These are phyloP conservation scores for Sclerotinia sclerotiorum DNA, from an alignment of 2,329 filamentous ascomycete genomes.

Conservation along the genomic window DNA sequence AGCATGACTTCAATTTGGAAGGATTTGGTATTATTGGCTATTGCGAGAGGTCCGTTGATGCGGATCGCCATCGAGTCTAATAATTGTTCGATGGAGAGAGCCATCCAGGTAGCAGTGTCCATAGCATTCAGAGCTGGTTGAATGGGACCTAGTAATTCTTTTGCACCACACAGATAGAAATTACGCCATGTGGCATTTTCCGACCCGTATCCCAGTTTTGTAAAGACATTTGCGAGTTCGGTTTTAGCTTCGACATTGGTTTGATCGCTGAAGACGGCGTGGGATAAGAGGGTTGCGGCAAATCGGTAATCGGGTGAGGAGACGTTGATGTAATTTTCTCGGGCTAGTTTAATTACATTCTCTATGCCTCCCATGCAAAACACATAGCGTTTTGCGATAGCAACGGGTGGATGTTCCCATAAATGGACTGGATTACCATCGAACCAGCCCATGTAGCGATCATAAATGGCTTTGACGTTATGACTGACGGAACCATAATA, in stretches of 20 bases:
- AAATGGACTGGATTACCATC: slow-evolving; percentile 41
- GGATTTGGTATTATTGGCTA: neutral
- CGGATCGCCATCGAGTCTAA: neutral
- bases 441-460: slow-evolving; percentile 38
- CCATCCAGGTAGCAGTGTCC: neutral
- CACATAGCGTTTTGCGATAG: slow-evolving; percentile 40
- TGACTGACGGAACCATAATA: slow-evolving; percentile 44
- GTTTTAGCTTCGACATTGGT: neutral
- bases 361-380: slow-evolving; percentile 43
- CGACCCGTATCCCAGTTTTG: slow-evolving; percentile 42
- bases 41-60: neutral
- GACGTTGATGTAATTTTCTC: slow-evolving; percentile 36
- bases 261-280: slow-evolving; percentile 37
- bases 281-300: slow-evolving; percentile 43
- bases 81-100: neutral
- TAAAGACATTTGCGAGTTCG: slow-evolving; percentile 39
- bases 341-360: slow-evolving; percentile 38
- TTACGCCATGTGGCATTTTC: slow-evolving; percentile 47
- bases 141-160: neutral
- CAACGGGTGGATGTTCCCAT: slow-evolving; percentile 41
- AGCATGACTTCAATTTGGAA: neutral
- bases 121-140: neutral
- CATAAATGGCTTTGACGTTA: slow-evolving; percentile 45
- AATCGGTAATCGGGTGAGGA: slow-evolving; percentile 41
- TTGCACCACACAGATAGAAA: slow-evolving; percentile 39